Base-by-base conservation (phyloP, 2,329 filamentous ascomycete species). In the Colletotrichum coccodes region DNA sequence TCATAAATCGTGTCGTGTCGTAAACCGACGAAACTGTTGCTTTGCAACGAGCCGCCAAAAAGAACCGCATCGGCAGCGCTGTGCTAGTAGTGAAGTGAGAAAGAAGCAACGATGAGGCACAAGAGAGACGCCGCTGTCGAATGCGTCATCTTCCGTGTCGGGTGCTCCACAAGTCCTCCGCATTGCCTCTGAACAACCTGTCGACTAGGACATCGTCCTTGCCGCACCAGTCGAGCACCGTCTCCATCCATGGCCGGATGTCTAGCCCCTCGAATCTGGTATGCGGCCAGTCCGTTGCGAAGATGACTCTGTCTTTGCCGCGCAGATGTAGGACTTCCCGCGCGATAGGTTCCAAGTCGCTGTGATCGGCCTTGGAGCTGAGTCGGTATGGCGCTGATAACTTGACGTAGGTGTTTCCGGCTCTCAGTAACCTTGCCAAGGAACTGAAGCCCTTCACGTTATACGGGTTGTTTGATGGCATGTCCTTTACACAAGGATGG, bases 261-360 rank as follows among this genome's bases (percentile, higher is more conserved):
- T 91, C 84, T 2, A 89, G 71, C 2, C 84, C 84, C 26, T 89
- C 85, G 68, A 87, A 90, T 14, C 89, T 80, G 3, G 89, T 91
- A 75, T 91, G 88, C 23, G 89, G 89, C 89, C 89, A 91, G 72
- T 91, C 89, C 0, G 87, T 89, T 1, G 87, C 88, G 75, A 89
- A 91, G 0, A 90, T 83, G 11, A 88, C 79, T 18, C 83, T 79
- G 26, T 67, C 74, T 21, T 81, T 76, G 2, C 80, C 80, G 12
- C 81, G 84, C 5, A 82, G 76, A 4, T 76, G 75, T 38, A 90
- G 72, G 8, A 90, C 76, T 71, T 89, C 84, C 16, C 75, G 77
- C 9, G 82, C 83, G 44, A 90, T 76, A 2, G 81, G 80, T 60
- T 86, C 82, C 4, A 88, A 71, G 52, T 86, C 81, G 32, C 76